These are phyloP conservation scores for Trichosanthes truncata DNA, from an alignment of 306 rosid species.

Conservation along the genomic window DNA sequence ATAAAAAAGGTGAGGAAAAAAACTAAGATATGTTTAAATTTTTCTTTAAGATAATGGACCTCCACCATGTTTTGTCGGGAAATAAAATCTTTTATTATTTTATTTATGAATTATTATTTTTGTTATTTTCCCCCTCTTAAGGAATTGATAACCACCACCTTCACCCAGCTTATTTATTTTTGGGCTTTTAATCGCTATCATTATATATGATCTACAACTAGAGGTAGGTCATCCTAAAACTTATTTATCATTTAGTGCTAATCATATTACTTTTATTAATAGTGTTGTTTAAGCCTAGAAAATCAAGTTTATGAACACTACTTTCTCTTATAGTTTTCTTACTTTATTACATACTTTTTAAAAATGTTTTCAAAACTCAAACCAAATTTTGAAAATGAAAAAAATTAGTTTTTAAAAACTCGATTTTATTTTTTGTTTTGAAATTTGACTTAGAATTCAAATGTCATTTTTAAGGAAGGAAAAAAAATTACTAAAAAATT, in stretches of 20 bases:
- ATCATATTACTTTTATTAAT: too few species aligned
- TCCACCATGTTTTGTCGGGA: slow-evolving; percentile 62
- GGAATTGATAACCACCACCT: background rate
- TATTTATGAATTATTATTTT: background rate
- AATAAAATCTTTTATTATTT: slow-evolving; percentile 11
- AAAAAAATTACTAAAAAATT: too few species aligned
- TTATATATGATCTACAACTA: background rate
- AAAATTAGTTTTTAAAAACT: too few species aligned
- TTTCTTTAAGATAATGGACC: slow-evolving; percentile 25
- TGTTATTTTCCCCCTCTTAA: background rate
- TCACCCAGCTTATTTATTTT: background rate
- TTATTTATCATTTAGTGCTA: background rate
- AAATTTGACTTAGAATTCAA: too few species aligned
- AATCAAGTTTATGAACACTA: too few species aligned
- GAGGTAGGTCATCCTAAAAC: background rate
- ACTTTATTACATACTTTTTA: too few species aligned
- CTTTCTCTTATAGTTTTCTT: too few species aligned
- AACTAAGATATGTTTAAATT: slow-evolving; percentile 18
- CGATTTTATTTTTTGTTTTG: too few species aligned
- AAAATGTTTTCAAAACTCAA: too few species aligned
- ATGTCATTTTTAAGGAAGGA: too few species aligned
- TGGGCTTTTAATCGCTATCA: background rate
- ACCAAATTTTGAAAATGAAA: too few species aligned
- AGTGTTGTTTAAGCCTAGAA: too few species aligned
- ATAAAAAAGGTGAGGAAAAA: slow-evolving; percentile 4